phyloP scores from a whole-genome alignment of 176 grass and related monocot species.

The Pontederia paniculata region DNA sequence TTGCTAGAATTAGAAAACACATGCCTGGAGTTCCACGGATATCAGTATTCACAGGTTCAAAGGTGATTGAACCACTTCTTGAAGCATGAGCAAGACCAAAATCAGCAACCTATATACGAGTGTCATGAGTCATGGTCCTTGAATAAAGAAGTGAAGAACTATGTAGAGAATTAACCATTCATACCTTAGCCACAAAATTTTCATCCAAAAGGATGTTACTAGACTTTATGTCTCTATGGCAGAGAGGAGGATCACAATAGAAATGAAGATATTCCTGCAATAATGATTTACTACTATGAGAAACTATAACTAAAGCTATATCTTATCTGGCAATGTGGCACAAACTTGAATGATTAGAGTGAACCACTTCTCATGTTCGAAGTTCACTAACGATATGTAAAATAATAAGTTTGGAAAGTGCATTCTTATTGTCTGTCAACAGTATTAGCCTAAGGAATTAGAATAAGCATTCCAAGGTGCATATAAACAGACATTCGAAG shows the following conservation, averaged over 20 bases:
- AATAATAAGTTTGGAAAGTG: no score
- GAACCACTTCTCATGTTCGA: no score
- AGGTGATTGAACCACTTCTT: conserved; percentile 68
- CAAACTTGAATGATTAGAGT: no score
- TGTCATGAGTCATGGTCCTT: not conserved
- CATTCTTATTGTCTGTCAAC: no score
- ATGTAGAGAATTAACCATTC: not conserved
- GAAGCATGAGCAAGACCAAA: conserved; percentile 97
- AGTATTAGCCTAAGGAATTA: no score
- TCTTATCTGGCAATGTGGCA: no score
- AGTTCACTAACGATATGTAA: no score
- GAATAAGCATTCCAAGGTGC: no score
- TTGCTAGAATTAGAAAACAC: not conserved
- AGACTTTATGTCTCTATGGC: conserved; percentile 90
- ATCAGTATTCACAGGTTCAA: conserved; percentile 91
- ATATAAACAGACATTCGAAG: no score
- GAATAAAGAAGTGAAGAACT: not conserved
- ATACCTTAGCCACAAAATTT: conserved; percentile 86
- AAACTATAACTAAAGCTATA: no score
- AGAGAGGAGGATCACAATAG: conserved; percentile 94
- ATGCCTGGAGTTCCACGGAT: conserved; percentile 89
- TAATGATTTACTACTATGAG: no score
- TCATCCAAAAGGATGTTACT: conserved; percentile 98
- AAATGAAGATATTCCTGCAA: conserved; percentile 98
- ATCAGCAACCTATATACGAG: conserved; percentile 57